Evolutionary conservation across 176 grass and related monocot species (phyloP), one percentile per base, ranked within the genome.

Genomic region (Oryza longistaminata): DNA sequence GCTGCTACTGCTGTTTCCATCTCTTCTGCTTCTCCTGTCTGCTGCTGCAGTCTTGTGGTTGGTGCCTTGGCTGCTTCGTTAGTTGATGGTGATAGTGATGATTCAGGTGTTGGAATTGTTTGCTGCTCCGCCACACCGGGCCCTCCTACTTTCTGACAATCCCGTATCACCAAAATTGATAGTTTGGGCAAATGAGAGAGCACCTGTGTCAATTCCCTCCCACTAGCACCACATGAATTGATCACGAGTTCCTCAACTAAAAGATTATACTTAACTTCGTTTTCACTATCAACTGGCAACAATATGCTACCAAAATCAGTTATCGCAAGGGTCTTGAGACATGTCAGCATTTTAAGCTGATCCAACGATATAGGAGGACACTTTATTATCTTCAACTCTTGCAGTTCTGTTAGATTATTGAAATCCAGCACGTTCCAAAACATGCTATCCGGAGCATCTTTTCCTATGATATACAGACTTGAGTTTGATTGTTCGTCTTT

Each of bases 131-230:
- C 1, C 65, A 65, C 52, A 7, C 14, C 39, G 3, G 71, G 2
- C 13, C 0, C 14, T 7, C 19, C 64, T 40, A 88, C 39, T 3
- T 64, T 64, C 1, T 9, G 0, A 26, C 79, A 83, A 0, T 1
- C 0, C 0, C 0, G 0, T 0, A 70, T 2, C 0, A 0, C 0
- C 42, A 88, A 12, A 0, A 1, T 0, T 0, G 11, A 9, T 1
- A 84, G 87, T 2, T 40, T 71, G 0, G n/a, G 73, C 10, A 77
- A 71, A 35, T 52, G 17, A 64, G 66, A 40, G 2, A 88, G 13
- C n/a, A 71, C 0, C 0, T 42, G 66, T 4, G 66, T 78, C 33
- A 88, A 5, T 17, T 77, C 66, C 21, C 49, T 49, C 24, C 75
- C 75, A 7, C 14, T 46, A 26, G 64, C 17, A 87, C 2, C 46